Evolutionary conservation across 2,329 filamentous ascomycete species (phyloP).

Genomic region (Coniosporium uncinatum): DNA sequence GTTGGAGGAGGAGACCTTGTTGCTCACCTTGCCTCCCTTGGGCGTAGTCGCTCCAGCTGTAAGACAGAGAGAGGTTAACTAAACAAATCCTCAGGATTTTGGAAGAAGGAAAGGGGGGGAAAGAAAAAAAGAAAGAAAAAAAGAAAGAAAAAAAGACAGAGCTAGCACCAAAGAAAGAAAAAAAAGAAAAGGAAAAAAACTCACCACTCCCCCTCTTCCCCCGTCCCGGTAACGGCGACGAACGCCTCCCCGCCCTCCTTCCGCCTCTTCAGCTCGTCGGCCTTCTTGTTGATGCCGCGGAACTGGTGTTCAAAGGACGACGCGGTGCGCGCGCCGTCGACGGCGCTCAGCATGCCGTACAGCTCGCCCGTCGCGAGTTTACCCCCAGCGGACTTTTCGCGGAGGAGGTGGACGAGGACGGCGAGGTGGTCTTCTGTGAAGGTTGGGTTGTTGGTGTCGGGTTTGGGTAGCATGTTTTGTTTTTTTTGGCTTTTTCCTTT

Average conservation of each 20-base stretch:
- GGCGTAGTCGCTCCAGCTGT: too few species aligned
- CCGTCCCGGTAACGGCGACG: slow-evolving; percentile 1
- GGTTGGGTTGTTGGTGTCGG: too few species aligned
- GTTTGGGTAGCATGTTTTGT: too few species aligned
- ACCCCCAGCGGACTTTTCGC: not conserved
- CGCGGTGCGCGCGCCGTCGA: not conserved
- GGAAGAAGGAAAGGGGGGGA: not conserved
- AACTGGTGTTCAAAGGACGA: not conserved
- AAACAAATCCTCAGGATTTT: not conserved
- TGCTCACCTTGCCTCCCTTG: too few species aligned
- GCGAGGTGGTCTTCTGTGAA: not conserved
- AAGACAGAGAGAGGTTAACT: too few species aligned
- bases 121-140: not conserved
- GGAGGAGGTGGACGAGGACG: not conserved
- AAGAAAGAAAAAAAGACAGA: not conserved
- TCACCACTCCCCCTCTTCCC: slow-evolving; percentile 5
- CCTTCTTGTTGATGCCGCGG: not conserved
- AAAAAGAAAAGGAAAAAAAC: slow-evolving; percentile 1
- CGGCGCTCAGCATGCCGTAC: not conserved
- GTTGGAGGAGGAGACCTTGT: too few species aligned
- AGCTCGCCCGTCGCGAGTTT: too few species aligned
- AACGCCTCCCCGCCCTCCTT: slow-evolving; percentile 6
- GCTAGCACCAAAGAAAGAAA: not conserved
- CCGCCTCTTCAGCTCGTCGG: not conserved
- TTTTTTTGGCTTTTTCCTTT: too few species aligned